These are phyloP conservation scores for Lepiota brunneoincarnata DNA, from an alignment of 768 basidiomycete genomes.

Conservation along the genomic window DNA sequence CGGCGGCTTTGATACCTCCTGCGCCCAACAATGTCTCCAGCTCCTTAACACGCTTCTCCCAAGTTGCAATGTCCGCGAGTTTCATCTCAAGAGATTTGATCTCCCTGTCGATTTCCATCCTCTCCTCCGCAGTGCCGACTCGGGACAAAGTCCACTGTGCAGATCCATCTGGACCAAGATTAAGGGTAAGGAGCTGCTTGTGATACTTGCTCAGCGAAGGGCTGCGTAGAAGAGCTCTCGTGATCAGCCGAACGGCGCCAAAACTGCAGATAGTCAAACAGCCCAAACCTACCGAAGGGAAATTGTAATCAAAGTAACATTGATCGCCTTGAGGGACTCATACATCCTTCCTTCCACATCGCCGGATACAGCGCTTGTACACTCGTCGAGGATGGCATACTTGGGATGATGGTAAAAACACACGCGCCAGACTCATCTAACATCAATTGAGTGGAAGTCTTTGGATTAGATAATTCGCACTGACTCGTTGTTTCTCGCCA, in stretches of 20 bases:
- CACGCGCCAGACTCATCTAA: constrained; percentile 89
- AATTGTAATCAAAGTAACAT: constrained; percentile 91
- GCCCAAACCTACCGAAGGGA: constrained; percentile 63
- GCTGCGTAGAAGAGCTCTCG: no score
- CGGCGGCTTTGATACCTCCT: constrained; percentile 24
- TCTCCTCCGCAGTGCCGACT: constrained; percentile 72
- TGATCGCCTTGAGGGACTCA: constrained; percentile 83
- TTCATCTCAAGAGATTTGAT: constrained; percentile 64
- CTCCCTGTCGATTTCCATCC: constrained; percentile 73
- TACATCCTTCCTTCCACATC: constrained; percentile 97
- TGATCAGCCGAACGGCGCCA: no score
- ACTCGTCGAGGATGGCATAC: constrained; percentile 90
- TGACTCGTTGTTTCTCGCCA: constrained; percentile 87
- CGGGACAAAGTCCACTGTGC: constrained; percentile 70
- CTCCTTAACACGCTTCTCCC: constrained; percentile 72
- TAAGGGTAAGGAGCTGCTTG: constrained; percentile 76
- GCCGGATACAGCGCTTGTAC: constrained; percentile 92
- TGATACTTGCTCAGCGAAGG: constrained; percentile 88
- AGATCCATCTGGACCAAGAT: constrained; percentile 56
- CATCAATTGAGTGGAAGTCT: neutral
- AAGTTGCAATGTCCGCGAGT: constrained; percentile 66
- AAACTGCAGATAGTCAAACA: no score
- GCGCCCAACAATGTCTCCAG: constrained; percentile 54
- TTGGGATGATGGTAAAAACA: constrained; percentile 85
- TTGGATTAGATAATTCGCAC: neutral